Percentiles rank a stretch among this genome's conserved stretches.
phyloP scores from a whole-genome alignment of 305 asterid species.

The Solanum hybrid region DNA sequence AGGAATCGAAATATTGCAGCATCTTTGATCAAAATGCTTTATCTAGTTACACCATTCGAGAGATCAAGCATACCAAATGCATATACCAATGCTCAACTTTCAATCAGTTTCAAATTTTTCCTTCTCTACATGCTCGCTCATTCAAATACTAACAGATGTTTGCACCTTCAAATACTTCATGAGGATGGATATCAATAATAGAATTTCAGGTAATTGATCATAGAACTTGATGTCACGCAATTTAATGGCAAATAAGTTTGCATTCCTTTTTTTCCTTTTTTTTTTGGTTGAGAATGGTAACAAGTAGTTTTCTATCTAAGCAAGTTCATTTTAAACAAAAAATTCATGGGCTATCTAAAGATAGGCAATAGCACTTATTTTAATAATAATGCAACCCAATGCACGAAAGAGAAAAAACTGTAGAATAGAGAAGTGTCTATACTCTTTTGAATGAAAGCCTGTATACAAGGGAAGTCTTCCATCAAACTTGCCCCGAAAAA shows the following conservation, averaged over 20 bases:
- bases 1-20: background rate
- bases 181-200: background rate
- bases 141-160: background rate
- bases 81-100: background rate
- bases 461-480: background rate
- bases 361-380: background rate
- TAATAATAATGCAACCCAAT: background rate
- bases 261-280: background rate
- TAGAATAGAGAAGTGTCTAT: background rate
- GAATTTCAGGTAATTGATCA: background rate
- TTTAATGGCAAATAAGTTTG: background rate
- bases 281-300: background rate
- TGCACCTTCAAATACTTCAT: constrained; percentile 1
- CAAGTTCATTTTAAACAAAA: background rate
- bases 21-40: background rate
- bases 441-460: background rate
- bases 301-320: background rate
- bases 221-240: background rate
- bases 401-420: background rate
- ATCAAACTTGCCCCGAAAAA: background rate
- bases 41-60: background rate
- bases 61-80: background rate
- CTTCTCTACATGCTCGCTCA: background rate
- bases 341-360: background rate
- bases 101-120: background rate